Evolutionary conservation across 176 grass and related monocot species (phyloP).

Genomic region (Carex myosuroides): DNA sequence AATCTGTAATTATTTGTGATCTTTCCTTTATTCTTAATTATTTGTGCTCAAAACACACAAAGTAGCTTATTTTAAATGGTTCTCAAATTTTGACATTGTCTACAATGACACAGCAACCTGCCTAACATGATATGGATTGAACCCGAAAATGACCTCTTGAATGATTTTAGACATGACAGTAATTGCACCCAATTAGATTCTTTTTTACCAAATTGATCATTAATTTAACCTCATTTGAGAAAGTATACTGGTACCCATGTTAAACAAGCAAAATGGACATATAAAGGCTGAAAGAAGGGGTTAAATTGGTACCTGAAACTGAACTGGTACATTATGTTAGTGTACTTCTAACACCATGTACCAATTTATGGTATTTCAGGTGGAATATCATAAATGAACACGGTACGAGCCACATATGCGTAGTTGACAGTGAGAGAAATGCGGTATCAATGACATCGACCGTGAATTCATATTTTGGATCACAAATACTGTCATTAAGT

Average conservation of each 20-base stretch:
- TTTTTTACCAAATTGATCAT: neutral
- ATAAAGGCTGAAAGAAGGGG: neutral
- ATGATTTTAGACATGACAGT: neutral
- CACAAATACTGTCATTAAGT: constrained; percentile 59
- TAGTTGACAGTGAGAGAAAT: constrained; percentile 67
- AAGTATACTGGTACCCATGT: neutral
- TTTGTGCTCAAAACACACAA: neutral
- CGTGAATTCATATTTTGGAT: constrained; percentile 79
- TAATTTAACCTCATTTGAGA: neutral
- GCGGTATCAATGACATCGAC: constrained; percentile 81
- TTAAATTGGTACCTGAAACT: neutral
- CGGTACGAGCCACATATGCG: constrained; percentile 76
- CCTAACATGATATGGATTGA: neutral
- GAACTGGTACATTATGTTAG: neutral
- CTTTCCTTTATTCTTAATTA: too few species aligned
- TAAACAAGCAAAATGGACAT: too few species aligned
- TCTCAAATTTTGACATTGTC: neutral
- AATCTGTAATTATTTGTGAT: too few species aligned
- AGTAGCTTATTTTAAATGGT: too few species aligned
- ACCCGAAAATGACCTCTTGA: neutral
- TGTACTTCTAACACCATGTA: neutral
- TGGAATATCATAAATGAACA: constrained; percentile 86
- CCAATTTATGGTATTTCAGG: constrained; percentile 34
- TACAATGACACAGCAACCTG: neutral
- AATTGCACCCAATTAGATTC: neutral